Base-by-base conservation (phyloP, 768 basidiomycete genomes). In the Lentinula guzmanii region DNA sequence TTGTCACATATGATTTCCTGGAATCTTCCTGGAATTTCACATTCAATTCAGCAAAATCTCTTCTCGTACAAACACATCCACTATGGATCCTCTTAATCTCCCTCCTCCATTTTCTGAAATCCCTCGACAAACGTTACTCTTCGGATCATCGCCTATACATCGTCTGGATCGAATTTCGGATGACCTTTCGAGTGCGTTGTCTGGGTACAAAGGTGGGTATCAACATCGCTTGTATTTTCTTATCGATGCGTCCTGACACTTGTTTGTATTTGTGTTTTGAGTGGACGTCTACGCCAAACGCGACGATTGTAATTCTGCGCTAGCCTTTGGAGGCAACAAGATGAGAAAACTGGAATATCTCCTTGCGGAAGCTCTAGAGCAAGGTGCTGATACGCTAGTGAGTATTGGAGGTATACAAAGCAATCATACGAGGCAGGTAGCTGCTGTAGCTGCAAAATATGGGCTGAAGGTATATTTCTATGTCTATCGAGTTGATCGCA, bases 241-340 rank as follows among this genome's bases (percentile, higher is more conserved):
- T 16, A 13, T 16, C n/a, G 16, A 4, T 15, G 39, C 24, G 24
- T 24, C 24, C 24, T 24, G 24, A 24, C 24, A 24, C 24, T 24
- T 24, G 24, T 24, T 24, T 24, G 3, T 24, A 24, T 24, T 24
- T 43, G 42, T n/a, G 4, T 6, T 4, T 43, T 60, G 61, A 24
- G 67, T 68, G 41, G 45, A 62, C 35, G 59, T 70, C 55, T 70
- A 64, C 60, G 69, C 69, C 2, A 70, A 70, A 45, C 65, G 69
- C 56, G 69, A 70, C n/a, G 69, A 70, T 52, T 68, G 67, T 52
- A 70, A 70, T 59, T 67, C 67, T 15, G 66, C 42, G 0, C 61
- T 70, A 1, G 67, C 69, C 1, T 67, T 66, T 21, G 69, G 67
- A 10, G 69, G 69, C 1, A 70, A 70, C 67, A 68, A 70, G 64